A percentile compares a stretch with the other conserved stretches of the same genome.
Conservation (phyloP, 176 grass and related monocot species). For the Carex kokanica region DNA sequence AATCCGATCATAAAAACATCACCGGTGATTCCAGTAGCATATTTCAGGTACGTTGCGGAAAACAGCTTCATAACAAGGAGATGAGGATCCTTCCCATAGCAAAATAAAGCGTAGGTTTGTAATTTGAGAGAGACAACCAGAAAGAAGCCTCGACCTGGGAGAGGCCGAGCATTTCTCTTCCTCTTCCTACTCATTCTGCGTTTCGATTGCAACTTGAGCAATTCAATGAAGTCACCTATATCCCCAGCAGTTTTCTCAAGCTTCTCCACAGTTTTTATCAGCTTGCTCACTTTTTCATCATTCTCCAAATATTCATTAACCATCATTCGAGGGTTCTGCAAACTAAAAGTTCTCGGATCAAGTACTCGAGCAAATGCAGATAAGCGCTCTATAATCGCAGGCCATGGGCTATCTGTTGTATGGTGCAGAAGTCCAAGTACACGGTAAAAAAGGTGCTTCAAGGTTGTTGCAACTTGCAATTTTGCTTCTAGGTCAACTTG, state of each 20-base stretch:
- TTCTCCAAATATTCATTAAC: neutral
- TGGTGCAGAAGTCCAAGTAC: fast-evolving
- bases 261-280: constrained; percentile 16
- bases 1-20: no score
- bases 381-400: neutral
- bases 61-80: no score
- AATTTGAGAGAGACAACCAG: no score
- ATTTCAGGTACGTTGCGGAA: no score
- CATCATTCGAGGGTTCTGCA: neutral
- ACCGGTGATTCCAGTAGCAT: no score
- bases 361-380: neutral
- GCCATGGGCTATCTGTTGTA: neutral
- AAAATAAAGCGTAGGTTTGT: no score
- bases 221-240: constrained; percentile 4
- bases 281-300: neutral
- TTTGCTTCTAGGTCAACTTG: no score
- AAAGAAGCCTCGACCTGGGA: no score
- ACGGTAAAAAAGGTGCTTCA: fast-evolving
- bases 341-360: neutral
- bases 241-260: constrained; percentile 4
- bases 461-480: no score
- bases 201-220: neutral
- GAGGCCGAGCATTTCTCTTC: no score
- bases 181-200: no score
- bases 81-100: no score